Conservation (phyloP, 2,329 filamentous ascomycete species). For the Scedosporium aurantiacum region DNA sequence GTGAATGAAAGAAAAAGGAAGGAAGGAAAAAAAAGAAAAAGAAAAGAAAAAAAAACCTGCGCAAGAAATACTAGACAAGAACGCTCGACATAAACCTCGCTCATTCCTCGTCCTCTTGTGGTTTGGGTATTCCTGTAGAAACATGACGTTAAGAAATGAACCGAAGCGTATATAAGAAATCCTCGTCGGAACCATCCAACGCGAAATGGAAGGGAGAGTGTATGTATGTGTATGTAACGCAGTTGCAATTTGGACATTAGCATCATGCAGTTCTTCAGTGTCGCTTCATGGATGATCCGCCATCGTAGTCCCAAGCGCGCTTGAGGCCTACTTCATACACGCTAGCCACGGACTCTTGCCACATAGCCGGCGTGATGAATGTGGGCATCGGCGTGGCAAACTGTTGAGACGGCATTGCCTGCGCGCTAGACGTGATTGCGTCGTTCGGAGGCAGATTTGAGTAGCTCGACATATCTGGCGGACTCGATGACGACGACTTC, state of each 20-base stretch:
- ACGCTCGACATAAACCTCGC: background rate
- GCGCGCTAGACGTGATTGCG: conserved; percentile 33
- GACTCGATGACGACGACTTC: conserved; percentile 19
- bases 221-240: background rate
- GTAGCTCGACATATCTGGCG: conserved; percentile 6
- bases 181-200: background rate
- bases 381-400: conserved; percentile 43
- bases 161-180: background rate
- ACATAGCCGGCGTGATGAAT: conserved; percentile 62
- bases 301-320: conserved; percentile 48
- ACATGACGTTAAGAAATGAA: background rate
- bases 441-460: conserved; percentile 43
- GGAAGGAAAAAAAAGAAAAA: background rate
- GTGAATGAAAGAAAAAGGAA: background rate
- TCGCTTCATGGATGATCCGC: conserved; percentile 17
- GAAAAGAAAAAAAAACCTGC: background rate
- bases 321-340: conserved; percentile 57
- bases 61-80: background rate
- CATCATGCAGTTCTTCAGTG: conserved; percentile 1
- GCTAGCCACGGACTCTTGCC: conserved; percentile 60
- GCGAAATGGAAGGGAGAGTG: background rate
- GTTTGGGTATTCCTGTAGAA: background rate
- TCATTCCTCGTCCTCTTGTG: background rate
- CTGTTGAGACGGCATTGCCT: conserved; percentile 34
- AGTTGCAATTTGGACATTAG: background rate